phyloP scores from a whole-genome alignment of 1,284 basidiomycete species.

The Golubevia sp. region DNA sequence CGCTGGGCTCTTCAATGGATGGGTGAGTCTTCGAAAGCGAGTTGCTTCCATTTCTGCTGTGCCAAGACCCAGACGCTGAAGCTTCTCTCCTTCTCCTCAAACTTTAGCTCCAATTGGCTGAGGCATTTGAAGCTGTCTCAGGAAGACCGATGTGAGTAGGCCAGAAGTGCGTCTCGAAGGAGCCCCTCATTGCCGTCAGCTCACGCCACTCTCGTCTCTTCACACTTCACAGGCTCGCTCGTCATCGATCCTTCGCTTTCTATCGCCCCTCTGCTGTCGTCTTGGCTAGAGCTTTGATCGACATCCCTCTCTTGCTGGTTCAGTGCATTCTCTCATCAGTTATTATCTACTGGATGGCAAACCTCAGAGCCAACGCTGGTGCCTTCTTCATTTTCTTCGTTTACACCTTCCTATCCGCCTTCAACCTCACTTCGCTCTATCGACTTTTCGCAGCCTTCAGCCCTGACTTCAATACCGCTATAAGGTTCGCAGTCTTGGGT shows the following conservation, averaged over 20 bases:
- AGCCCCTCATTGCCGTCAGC: too few relatives aligned
- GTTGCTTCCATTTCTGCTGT: neutral
- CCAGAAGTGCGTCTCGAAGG: too few relatives aligned
- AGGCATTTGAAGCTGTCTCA: slow-evolving; percentile 34
- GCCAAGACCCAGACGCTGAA: neutral
- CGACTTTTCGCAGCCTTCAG: slow-evolving; percentile 39
- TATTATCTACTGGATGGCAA: slow-evolving; percentile 47
- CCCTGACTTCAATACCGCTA: slow-evolving; percentile 22
- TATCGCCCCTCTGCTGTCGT: slow-evolving; percentile 43
- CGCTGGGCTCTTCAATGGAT: slow-evolving; percentile 48
- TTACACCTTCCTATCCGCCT: slow-evolving; percentile 32
- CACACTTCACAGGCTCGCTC: too few relatives aligned
- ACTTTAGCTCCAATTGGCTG: slow-evolving; percentile 30
- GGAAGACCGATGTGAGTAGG: slow-evolving; percentile 32
- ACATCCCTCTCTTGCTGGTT: slow-evolving; percentile 27
- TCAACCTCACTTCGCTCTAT: slow-evolving; percentile 20
- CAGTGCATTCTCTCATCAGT: slow-evolving; percentile 36
- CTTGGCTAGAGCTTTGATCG: slow-evolving; percentile 39
- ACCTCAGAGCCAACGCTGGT: slow-evolving; percentile 25
- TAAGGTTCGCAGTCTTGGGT: slow-evolving; percentile 33
- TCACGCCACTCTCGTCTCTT: too few relatives aligned
- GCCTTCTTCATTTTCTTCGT: slow-evolving; percentile 47
- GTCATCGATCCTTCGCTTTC: slow-evolving; percentile 51
- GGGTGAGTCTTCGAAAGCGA: slow-evolving; percentile 15
- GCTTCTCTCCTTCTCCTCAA: neutral